A percentile compares a stretch with the other conserved stretches of the same genome.
Evolutionary conservation across 164 flowering plant species (phyloP).

Genomic region (Macadamia tetraphylla): DNA sequence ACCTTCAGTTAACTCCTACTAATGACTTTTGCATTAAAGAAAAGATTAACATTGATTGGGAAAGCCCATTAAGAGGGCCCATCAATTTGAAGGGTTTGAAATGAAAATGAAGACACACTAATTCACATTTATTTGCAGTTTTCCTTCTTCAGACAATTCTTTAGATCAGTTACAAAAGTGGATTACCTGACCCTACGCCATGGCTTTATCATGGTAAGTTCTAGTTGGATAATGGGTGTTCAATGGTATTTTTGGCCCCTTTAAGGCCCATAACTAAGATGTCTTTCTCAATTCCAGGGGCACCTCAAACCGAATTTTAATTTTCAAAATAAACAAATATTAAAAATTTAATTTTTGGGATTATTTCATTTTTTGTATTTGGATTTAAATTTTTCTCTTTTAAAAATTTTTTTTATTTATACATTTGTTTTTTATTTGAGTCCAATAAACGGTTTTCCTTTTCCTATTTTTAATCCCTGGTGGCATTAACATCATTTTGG

Average conservation of each 20-base stretch:
- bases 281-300: conserved; percentile 43
- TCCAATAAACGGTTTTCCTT: conserved; percentile 61
- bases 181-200: conserved; percentile 78
- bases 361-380: conserved; percentile 37
- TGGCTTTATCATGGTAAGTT: conserved; percentile 71
- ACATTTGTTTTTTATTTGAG: conserved; percentile 19
- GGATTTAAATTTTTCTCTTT: not conserved
- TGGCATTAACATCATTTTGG: conserved; percentile 3
- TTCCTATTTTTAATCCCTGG: conserved; percentile 62
- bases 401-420: not conserved
- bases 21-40: too few species aligned
- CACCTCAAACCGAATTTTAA: conserved; percentile 63
- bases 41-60: too few species aligned
- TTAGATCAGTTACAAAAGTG: conserved; percentile 71
- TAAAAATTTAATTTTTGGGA: too few species aligned
- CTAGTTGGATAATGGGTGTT: too few species aligned
- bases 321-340: conserved; percentile 81
- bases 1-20: too few species aligned
- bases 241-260: too few species aligned
- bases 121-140: conserved; percentile 43
- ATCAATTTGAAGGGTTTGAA: too few species aligned
- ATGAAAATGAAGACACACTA: too few species aligned
- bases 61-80: too few species aligned
- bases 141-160: conserved; percentile 78
- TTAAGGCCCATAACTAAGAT: too few species aligned